Conservation (phyloP, 306 rosid genomes). For the Acacia crassicarpa region DNA sequence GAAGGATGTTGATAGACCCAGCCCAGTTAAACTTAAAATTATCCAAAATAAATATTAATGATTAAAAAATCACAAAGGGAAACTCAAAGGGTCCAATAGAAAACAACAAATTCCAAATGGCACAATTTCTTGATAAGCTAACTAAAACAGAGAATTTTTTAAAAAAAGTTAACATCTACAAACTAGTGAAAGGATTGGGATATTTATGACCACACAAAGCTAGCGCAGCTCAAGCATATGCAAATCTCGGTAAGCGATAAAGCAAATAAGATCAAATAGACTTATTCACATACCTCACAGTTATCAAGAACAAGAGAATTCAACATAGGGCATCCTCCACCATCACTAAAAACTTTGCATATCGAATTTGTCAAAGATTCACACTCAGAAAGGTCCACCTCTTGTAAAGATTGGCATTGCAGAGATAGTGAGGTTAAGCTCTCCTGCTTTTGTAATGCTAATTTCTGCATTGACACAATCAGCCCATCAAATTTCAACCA, state of each 20-base stretch:
- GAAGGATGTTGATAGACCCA: not conserved
- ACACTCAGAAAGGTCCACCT: slow-evolving; percentile 97
- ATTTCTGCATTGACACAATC: slow-evolving; percentile 68
- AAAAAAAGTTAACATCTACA: not conserved
- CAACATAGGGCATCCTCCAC: slow-evolving; percentile 92
- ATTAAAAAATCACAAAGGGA: not conserved
- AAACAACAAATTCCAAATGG: slow-evolving; percentile 5
- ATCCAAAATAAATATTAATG: not conserved
- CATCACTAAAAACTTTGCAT: slow-evolving; percentile 89
- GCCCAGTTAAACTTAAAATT: not conserved
- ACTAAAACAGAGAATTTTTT: not conserved
- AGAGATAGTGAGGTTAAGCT: slow-evolving; percentile 70
- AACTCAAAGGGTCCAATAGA: not conserved
- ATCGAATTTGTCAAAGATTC: slow-evolving; percentile 83
- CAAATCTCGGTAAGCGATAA: slow-evolving; percentile 2
- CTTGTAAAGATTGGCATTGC: slow-evolving; percentile 84
- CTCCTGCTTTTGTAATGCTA: slow-evolving; percentile 90
- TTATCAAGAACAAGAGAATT: slow-evolving; percentile 86
- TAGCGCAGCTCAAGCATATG: not conserved
- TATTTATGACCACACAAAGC: slow-evolving; percentile 1
- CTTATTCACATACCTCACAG: slow-evolving; percentile 69
- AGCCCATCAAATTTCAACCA: slow-evolving; percentile 16
- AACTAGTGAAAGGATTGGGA: not conserved
- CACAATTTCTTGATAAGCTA: not conserved
- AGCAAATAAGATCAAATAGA: slow-evolving; percentile 1